These are phyloP conservation scores for Massarina eburnea DNA, from an alignment of 2,329 filamentous ascomycete species.

Conservation along the genomic window DNA sequence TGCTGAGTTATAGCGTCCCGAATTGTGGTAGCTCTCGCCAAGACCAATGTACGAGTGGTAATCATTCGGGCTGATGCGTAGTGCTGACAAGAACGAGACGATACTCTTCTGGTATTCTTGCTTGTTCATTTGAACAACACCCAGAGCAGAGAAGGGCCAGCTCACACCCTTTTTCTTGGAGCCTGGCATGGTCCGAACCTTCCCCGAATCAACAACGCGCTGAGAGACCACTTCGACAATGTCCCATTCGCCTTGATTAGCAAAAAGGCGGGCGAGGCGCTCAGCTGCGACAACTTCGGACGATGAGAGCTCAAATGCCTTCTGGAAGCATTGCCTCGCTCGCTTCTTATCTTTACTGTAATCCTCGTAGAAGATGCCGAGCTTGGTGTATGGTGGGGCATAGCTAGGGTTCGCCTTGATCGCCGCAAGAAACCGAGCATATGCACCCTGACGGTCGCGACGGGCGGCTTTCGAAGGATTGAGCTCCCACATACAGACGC, in stretches of 20 bases:
- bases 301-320: slow-evolving; percentile 88
- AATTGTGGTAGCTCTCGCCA: slow-evolving; percentile 96
- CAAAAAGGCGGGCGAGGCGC: slow-evolving; percentile 80
- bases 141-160: slow-evolving; percentile 93
- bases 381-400: slow-evolving; percentile 85
- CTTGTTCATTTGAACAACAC: slow-evolving; percentile 91
- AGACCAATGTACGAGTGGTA: slow-evolving; percentile 96
- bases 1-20: slow-evolving; percentile 90
- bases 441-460: slow-evolving; percentile 79
- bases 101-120: slow-evolving; percentile 88
- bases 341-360: slow-evolving; percentile 85
- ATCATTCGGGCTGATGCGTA: slow-evolving; percentile 80
- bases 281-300: slow-evolving; percentile 87
- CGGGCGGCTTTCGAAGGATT: slow-evolving; percentile 73
- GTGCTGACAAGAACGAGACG: slow-evolving; percentile 85
- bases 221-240: slow-evolving; percentile 90
- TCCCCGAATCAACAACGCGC: slow-evolving; percentile 91
- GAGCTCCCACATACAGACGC: slow-evolving; percentile 82
- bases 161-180: slow-evolving; percentile 91
- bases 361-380: slow-evolving; percentile 89
- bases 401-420: slow-evolving; percentile 85
- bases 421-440: slow-evolving; percentile 78
- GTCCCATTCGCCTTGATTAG: slow-evolving; percentile 92
- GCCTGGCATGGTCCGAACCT: slow-evolving; percentile 83
- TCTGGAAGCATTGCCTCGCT: slow-evolving; percentile 91